These are phyloP conservation scores for Chaetomium strumarium DNA, from an alignment of 2,329 filamentous ascomycete species.

Conservation along the genomic window DNA sequence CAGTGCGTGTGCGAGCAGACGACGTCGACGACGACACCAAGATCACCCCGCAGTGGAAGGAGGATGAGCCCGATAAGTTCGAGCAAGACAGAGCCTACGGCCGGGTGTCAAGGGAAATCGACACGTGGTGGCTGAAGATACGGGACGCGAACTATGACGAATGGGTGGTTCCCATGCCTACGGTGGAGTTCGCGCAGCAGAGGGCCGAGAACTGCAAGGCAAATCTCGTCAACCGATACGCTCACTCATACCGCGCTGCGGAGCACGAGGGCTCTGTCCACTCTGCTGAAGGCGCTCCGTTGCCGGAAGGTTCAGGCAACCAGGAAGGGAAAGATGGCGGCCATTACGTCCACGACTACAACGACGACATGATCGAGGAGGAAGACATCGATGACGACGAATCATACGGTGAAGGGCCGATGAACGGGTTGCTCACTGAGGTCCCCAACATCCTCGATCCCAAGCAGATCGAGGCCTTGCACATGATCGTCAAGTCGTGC, in stretches of 20 bases:
- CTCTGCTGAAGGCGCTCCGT: constrained; percentile 31
- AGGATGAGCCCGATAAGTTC: constrained; percentile 50
- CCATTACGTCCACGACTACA: constrained; percentile 32
- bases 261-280: constrained; percentile 35
- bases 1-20: constrained; percentile 31
- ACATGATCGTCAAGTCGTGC: constrained; percentile 95
- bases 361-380: constrained; percentile 55
- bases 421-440: constrained; percentile 82
- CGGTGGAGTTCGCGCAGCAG: constrained; percentile 52
- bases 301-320: constrained; percentile 23
- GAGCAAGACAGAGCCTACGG: constrained; percentile 55
- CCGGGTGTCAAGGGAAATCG: constrained; percentile 58
- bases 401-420: constrained; percentile 70
- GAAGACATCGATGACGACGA: constrained; percentile 69
- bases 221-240: constrained; percentile 53
- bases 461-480: constrained; percentile 89
- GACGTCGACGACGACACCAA: constrained; percentile 35
- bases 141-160: constrained; percentile 55
- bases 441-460: constrained; percentile 91
- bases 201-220: constrained; percentile 54
- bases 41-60: constrained; percentile 44
- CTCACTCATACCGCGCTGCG: constrained; percentile 39
- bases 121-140: constrained; percentile 58
- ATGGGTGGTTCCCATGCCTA: constrained; percentile 54
- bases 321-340: constrained; percentile 19